A percentile compares a stretch with the other conserved stretches of the same genome.
Evolutionary conservation across 2,329 filamentous ascomycete genomes (phyloP).

Genomic region (Colletotrichum musicola): DNA sequence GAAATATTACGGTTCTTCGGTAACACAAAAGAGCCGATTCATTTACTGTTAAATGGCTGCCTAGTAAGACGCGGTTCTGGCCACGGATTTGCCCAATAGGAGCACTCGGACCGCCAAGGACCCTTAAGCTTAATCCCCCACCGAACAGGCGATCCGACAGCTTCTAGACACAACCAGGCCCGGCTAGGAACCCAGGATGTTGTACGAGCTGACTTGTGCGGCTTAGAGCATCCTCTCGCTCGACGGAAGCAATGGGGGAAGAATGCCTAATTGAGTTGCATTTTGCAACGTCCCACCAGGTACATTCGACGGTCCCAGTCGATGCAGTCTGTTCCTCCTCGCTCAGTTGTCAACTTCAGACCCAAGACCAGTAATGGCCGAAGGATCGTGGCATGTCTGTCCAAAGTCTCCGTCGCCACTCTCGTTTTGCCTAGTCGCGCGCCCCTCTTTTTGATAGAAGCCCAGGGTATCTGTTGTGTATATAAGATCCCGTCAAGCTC

Average conservation of each 20-base stretch:
- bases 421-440: background rate
- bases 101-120: background rate
- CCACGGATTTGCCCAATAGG: constrained; percentile 14
- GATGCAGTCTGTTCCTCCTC: too few relatives aligned
- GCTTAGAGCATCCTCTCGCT: background rate
- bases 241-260: background rate
- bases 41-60: constrained; percentile 28
- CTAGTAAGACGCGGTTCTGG: constrained; percentile 10
- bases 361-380: too few relatives aligned
- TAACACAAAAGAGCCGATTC: constrained; percentile 2
- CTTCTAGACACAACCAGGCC: background rate
- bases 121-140: constrained; percentile 21
- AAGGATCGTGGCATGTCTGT: too few relatives aligned
- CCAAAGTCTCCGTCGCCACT: too few relatives aligned
- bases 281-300: background rate
- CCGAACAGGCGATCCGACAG: background rate
- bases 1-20: background rate
- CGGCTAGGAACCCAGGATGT: background rate
- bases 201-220: background rate
- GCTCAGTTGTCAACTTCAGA: too few relatives aligned
- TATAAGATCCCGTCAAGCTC: too few relatives aligned
- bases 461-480: too few relatives aligned
- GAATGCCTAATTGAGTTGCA: background rate
- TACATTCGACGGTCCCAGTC: too few relatives aligned
- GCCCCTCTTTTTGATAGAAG: background rate